Evolutionary conservation across 768 basidiomycete species (phyloP).

Genomic region (Candolleomyces aberdarensis): DNA sequence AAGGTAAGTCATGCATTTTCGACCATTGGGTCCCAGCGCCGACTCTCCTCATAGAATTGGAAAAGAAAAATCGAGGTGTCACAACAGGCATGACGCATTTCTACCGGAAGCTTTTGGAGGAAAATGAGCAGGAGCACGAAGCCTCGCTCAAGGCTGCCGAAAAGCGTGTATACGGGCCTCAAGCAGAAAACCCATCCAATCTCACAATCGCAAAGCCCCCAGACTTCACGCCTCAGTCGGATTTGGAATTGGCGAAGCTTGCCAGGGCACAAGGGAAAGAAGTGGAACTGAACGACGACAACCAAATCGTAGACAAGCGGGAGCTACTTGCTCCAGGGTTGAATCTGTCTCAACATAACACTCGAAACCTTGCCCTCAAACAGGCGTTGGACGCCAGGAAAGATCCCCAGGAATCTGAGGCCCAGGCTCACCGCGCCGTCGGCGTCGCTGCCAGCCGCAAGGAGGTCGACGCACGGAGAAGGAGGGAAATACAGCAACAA

Average conservation of each 20-base stretch:
- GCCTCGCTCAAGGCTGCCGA: constrained; percentile 80
- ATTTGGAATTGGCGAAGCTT: constrained; percentile 66
- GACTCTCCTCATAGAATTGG: constrained; percentile 42
- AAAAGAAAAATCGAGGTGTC: constrained; percentile 53
- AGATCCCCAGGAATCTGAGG: constrained; percentile 20
- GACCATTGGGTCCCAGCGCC: background rate
- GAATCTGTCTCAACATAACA: constrained; percentile 84
- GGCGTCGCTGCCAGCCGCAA: constrained; percentile 76
- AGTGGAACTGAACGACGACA: constrained; percentile 95
- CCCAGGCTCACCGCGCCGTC: constrained; percentile 64
- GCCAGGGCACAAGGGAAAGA: constrained; percentile 76
- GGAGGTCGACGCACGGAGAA: constrained; percentile 84
- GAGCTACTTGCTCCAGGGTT: constrained; percentile 89
- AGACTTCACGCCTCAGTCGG: constrained; percentile 60
- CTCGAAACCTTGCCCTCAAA: constrained; percentile 60
- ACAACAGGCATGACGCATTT: constrained; percentile 85
- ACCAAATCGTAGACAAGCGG: constrained; percentile 95
- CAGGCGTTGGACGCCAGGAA: constrained; percentile 20
- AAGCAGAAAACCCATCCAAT: constrained; percentile 53
- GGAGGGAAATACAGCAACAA: constrained; percentile 74
- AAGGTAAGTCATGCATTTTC: constrained; percentile 56
- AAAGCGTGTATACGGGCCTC: constrained; percentile 60
- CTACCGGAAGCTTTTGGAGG: constrained; percentile 74
- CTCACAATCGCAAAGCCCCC: constrained; percentile 75
- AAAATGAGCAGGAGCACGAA: constrained; percentile 79